Percentiles rank a stretch among this genome's conserved stretches.
These are phyloP conservation scores for Cercospora canescens DNA, from an alignment of 2,329 filamentous ascomycete genomes.

Conservation along the genomic window DNA sequence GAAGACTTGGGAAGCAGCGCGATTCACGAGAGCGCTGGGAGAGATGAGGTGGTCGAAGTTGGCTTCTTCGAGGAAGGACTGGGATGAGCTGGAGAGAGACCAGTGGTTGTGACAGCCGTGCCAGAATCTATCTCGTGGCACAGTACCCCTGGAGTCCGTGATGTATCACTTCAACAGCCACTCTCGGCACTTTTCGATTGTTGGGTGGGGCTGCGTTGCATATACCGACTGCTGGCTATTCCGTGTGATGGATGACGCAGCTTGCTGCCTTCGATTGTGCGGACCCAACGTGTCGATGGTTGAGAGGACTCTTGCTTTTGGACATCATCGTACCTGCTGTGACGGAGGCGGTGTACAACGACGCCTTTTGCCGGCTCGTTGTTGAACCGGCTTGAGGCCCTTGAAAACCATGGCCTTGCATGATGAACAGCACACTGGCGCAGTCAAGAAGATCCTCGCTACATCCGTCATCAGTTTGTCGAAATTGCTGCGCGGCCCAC, in stretches of 20 bases:
- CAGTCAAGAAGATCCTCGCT: not conserved
- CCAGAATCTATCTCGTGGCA: not conserved
- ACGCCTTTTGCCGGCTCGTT: not conserved
- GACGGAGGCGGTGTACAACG: not conserved
- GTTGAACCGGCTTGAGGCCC: not conserved
- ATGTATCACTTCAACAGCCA: slow-evolving; percentile 2
- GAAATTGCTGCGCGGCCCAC: not conserved
- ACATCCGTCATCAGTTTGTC: not conserved
- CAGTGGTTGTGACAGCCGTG: not conserved
- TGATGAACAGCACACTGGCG: not conserved
- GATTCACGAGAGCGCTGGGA: not conserved
- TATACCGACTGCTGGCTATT: not conserved
- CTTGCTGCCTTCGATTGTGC: not conserved
- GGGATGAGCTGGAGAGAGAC: not conserved
- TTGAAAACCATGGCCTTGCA: not conserved
- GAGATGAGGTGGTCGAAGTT: not conserved
- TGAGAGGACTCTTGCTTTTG: not conserved
- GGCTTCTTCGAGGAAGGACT: not conserved
- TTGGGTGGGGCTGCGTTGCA: not conserved
- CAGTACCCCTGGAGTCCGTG: not conserved
- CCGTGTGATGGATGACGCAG: not conserved
- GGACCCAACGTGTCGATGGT: no score
- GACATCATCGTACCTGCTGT: not conserved
- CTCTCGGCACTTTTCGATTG: not conserved
- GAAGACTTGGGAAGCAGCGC: not conserved